These are phyloP conservation scores for Phaffomyces antillensis DNA, from an alignment of 805 yeast genomes.

Conservation along the genomic window DNA sequence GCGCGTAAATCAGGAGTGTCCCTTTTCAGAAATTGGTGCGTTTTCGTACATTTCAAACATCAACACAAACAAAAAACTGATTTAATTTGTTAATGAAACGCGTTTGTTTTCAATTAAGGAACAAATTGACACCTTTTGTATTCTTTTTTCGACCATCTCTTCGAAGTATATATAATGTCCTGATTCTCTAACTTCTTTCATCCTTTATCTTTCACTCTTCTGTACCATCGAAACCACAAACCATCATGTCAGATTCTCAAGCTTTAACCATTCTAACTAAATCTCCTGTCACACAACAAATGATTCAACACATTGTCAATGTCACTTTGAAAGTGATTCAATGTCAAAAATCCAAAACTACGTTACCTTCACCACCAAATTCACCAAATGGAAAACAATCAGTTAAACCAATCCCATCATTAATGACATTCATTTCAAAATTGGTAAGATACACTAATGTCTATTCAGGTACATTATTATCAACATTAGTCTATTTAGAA, in stretches of 20 bases:
- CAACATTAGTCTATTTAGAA: constrained; percentile 63
- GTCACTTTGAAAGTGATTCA: constrained; percentile 63
- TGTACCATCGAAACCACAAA: not conserved
- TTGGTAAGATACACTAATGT: constrained; percentile 71
- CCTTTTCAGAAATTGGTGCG: not conserved
- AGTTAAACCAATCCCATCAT: constrained; percentile 41
- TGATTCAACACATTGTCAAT: constrained; percentile 63
- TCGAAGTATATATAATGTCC: not conserved
- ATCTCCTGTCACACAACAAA: constrained; percentile 66
- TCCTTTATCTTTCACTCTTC: not conserved
- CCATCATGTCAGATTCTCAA: constrained; percentile 39
- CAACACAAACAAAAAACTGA: not conserved
- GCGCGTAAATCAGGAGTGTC: not conserved
- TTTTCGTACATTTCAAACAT: not conserved
- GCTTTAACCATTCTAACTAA: constrained; percentile 54
- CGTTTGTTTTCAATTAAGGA: not conserved
- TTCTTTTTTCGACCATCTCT: no score
- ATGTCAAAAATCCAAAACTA: constrained; percentile 34
- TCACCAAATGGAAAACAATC: constrained; percentile 20
- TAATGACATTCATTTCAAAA: constrained; percentile 66
- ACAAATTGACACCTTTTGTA: not conserved
- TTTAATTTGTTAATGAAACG: constrained; percentile 1
- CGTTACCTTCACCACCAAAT: constrained; percentile 28
- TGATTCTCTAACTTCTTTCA: not conserved
- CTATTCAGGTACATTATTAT: constrained; percentile 71